Evolutionary conservation across 1,284 basidiomycete genomes (phyloP), one percentile per base, ranked within the genome.

Genomic region (Melampsora larici-populina): DNA sequence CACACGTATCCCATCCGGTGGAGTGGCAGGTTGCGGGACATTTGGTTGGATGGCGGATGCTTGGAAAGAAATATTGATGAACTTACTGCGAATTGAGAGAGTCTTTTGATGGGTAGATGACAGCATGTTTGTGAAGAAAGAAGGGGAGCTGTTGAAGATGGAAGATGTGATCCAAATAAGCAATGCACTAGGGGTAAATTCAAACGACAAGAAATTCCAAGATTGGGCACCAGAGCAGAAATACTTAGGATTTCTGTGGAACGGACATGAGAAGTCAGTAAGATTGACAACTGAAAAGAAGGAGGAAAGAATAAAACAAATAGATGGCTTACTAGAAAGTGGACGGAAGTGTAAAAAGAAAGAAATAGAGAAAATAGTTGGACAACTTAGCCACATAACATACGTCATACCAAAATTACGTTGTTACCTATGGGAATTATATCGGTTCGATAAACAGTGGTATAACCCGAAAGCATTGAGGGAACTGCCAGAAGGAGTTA

Each of bases 21-120:
- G 66, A 1, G 68, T 71, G 15, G 51, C 69, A 26, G 69, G 69
- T 2, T 67, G 65, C 40, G 26, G 65, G 18, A 36, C 33, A 33
- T 36, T 36, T 33, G 31, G 64, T n/a, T 13, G 31, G n/a, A 24
- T 55, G 24, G 51, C 51, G 2, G 51, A 55, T 55, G 51, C 24
- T 3, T 55, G 17, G 51, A 55, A 55, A 13, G 51, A 55, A 4
- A 55, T 55, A 5, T 3, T 55, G 21, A 11, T 49, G 21, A 49
- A 21, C 48, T 11, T 11, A 49, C 48, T 49, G 11, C 11, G 21
- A 11, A 11, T 49, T 11, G 48, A 11, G 11, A 49, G 21, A 24
- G 21, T 51, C n/a, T 21, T 48, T 33, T 51, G 67, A 69, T 29
- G 67, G 46, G 46, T 69, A 13, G 51, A 55, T 55, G 51, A 55